These are phyloP conservation scores for Colletotrichum sp. DNA, from an alignment of 2,329 filamentous ascomycete species.

Conservation along the genomic window DNA sequence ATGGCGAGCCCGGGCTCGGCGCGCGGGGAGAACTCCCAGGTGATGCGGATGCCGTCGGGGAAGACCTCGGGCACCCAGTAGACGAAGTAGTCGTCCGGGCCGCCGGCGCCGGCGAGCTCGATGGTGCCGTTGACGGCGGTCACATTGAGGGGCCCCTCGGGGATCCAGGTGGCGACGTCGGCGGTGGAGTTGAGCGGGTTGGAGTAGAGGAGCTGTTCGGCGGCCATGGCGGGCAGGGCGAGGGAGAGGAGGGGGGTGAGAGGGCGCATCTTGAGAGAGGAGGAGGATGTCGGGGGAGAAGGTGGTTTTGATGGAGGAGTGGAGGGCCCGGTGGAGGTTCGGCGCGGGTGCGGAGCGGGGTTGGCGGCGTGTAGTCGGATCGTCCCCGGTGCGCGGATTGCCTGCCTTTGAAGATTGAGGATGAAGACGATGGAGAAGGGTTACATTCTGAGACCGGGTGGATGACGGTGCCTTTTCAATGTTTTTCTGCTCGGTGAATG, in stretches of 20 bases:
- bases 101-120: slow-evolving; percentile 29
- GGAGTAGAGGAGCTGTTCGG: slow-evolving; percentile 31
- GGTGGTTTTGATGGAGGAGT: neutral
- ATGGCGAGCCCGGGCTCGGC: slow-evolving; percentile 36
- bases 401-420: neutral
- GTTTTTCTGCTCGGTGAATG: neutral
- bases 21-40: slow-evolving; percentile 35
- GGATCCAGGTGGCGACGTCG: slow-evolving; percentile 30
- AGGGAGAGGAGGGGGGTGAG: neutral
- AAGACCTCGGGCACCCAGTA: slow-evolving; percentile 36
- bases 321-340: neutral
- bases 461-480: neutral
- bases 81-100: slow-evolving; percentile 32
- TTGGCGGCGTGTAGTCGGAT: neutral
- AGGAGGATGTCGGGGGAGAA: neutral
- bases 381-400: neutral
- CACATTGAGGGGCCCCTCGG: slow-evolving; percentile 32
- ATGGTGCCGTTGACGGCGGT: slow-evolving; percentile 30
- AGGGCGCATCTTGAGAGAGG: neutral
- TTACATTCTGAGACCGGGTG: neutral
- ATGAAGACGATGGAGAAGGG: neutral
- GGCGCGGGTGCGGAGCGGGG: neutral
- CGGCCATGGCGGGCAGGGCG: slow-evolving; percentile 3
- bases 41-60: slow-evolving; percentile 33
- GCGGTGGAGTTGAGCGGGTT: slow-evolving; percentile 32